Conservation (phyloP, 805 yeast genomes). For the Ogataea naganishii region DNA sequence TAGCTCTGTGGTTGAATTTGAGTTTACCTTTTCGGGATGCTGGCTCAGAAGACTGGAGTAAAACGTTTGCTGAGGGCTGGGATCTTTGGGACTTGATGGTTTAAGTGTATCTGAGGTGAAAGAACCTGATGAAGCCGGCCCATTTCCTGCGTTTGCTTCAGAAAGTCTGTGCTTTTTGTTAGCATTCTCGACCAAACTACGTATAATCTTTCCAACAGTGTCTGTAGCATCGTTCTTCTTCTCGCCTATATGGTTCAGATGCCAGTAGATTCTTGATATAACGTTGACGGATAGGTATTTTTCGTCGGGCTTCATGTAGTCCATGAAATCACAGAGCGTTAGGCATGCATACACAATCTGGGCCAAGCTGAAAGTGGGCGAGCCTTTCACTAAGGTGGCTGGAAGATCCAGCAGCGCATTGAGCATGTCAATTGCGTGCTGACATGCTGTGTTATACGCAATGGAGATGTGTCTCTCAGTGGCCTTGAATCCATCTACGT, state of each 20-base stretch:
- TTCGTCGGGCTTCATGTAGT: constrained; percentile 28
- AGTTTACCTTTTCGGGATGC: background rate
- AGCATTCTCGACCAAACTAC: constrained; percentile 39
- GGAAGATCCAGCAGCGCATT: constrained; percentile 35
- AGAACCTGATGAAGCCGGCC: background rate
- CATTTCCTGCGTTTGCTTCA: constrained; percentile 11
- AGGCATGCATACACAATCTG: constrained; percentile 48
- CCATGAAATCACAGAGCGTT: constrained; percentile 39
- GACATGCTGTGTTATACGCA: constrained; percentile 30
- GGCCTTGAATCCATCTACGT: constrained; percentile 1
- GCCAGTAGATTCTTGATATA: constrained; percentile 50
- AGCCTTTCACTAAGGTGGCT: constrained; percentile 40
- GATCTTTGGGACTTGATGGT: constrained; percentile 7
- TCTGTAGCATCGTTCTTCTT: constrained; percentile 50
- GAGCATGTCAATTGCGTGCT: constrained; percentile 35
- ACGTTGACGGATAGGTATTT: constrained; percentile 33
- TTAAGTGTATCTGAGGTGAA: background rate
- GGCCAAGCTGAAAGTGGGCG: constrained; percentile 43
- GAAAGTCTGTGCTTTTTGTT: constrained; percentile 18
- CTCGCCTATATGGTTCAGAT: constrained; percentile 47
- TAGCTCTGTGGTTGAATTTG: background rate
- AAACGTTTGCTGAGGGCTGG: background rate
- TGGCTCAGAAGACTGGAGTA: background rate
- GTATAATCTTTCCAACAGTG: constrained; percentile 47
- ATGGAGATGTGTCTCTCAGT: constrained; percentile 3